Evolutionary conservation across 352 stramenopile species (phyloP), one percentile per base, ranked within the genome.

Genomic region (Saprolegnia diclina): DNA sequence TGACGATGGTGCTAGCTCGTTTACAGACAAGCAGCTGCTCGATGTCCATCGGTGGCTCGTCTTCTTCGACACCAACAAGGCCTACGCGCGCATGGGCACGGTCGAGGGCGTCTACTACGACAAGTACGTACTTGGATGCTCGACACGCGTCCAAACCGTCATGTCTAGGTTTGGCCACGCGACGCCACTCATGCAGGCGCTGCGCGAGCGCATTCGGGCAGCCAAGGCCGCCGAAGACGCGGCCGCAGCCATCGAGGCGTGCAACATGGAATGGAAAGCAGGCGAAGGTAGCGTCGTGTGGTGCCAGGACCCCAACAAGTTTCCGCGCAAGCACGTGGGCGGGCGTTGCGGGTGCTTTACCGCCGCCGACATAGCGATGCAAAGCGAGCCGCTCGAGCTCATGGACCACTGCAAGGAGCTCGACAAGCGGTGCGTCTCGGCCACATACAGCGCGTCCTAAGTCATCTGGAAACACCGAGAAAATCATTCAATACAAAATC

Each of bases 71-170:
- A 16, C 40, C 19, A 37, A 67, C n/a, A 67, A 67, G 19, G 45
- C 46, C 16, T 67, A 67, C 40, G 26, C 32, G 19, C 62, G 62
- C 37, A 29, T 67, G n/a, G 62, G 62, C 11, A 67, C 62, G 13
- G 62, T 67, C 24, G 62, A 67, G 55, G 62, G 62, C 40, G 18
- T 67, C 22, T 67, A 67, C 62, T 67, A 67, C 50, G 62, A 67
- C 42, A 57, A 57, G 62, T 57, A 67, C 42, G 46, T 56, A 4
- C 56, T 64, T 65, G 4, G 11, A 48, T 42, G 1, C 19, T 35
- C 18, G 56, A 22, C n/a, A 21, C n/a, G 29, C 29, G 29, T 35
- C 29, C 29, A 35, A 35, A 32, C 7, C n/a, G n/a, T n/a, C n/a
- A n/a, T n/a, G 1, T 0, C 16, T 67, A 67, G 62, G 45, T 37